phyloP scores from a whole-genome alignment of 352 stramenopile genomes.

The Phytophthora capsici region DNA sequence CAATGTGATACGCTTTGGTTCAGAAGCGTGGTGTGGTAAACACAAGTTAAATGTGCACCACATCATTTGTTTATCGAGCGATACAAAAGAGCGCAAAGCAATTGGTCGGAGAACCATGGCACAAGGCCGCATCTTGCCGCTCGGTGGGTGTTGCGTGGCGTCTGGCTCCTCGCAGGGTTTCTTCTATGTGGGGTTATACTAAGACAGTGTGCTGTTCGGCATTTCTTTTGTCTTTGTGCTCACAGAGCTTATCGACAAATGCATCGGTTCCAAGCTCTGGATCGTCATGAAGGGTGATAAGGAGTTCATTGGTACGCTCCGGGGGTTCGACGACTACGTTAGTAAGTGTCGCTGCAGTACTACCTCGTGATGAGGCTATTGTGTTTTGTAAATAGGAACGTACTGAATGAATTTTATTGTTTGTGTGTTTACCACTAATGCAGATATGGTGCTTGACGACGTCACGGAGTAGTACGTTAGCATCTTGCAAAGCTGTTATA shows the following conservation, averaged over 20 bases:
- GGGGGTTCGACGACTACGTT: conserved; percentile 97
- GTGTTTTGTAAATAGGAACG: not conserved
- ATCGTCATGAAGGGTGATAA: conserved; percentile 99
- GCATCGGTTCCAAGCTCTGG: conserved; percentile 98
- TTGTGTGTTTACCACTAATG: conserved; percentile 11
- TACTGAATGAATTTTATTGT: conserved; percentile 5
- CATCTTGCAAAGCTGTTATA: conserved; percentile 1
- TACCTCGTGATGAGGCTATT: not conserved
- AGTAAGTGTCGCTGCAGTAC: conserved; percentile 70
- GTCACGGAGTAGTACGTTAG: conserved; percentile 93
- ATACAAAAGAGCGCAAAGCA: conserved; percentile 18
- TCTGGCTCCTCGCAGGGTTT: not conserved
- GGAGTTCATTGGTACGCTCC: conserved; percentile 94
- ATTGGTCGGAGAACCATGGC: conserved; percentile 59
- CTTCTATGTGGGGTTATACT: not conserved
- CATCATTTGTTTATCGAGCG: conserved; percentile 4
- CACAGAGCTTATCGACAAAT: conserved; percentile 99
- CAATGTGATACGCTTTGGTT: too few species aligned
- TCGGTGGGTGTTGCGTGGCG: conserved; percentile 51
- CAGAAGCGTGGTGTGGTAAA: not conserved
- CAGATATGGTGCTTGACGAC: conserved; percentile 94
- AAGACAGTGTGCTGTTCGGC: not conserved
- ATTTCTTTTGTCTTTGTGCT: not conserved
- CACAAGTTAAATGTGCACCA: conserved; percentile 14
- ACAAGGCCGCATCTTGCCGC: conserved; percentile 77